Evolutionary conservation across 2,329 filamentous ascomycete genomes (phyloP).

Genomic region (Zymoseptoria tritici): DNA sequence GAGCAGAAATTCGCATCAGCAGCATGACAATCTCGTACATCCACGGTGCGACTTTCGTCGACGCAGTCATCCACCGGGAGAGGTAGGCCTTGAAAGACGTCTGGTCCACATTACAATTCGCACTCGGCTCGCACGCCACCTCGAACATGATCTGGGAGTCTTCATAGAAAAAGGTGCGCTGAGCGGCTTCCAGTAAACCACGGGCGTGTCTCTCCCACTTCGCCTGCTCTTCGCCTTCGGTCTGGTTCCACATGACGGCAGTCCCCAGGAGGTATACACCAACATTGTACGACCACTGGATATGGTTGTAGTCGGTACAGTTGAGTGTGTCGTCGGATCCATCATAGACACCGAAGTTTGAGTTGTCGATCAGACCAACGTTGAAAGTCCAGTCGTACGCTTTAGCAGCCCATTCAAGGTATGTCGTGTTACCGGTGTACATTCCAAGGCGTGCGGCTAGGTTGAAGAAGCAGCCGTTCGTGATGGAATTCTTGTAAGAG

Average conservation of each 20-base stretch:
- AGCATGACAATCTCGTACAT: slow-evolving; percentile 46
- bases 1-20: slow-evolving; percentile 46
- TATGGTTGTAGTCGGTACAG: slow-evolving; percentile 38
- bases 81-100: slow-evolving; percentile 44
- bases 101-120: slow-evolving; percentile 40
- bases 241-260: slow-evolving; percentile 40
- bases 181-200: slow-evolving; percentile 22
- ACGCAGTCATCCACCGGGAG: slow-evolving; percentile 44
- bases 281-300: slow-evolving; percentile 43
- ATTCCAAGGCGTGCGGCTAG: slow-evolving; percentile 37
- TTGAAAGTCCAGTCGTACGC: slow-evolving; percentile 31
- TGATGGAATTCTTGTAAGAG: slow-evolving; percentile 43
- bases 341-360: slow-evolving; percentile 38
- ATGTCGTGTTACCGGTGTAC: slow-evolving; percentile 42
- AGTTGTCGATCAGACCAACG: slow-evolving; percentile 48
- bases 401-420: slow-evolving; percentile 53
- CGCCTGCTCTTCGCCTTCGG: slow-evolving; percentile 13
- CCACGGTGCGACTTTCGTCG: slow-evolving; percentile 52
- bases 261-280: slow-evolving; percentile 40
- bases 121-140: slow-evolving; percentile 36
- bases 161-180: slow-evolving; percentile 32
- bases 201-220: slow-evolving; percentile 20
- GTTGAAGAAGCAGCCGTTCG: slow-evolving; percentile 48
- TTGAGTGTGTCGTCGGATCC: slow-evolving; percentile 39
- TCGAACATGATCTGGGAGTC: slow-evolving; percentile 37